Evolutionary conservation across 2,329 filamentous ascomycete genomes (phyloP).

Genomic region (Thelonectria discophora): DNA sequence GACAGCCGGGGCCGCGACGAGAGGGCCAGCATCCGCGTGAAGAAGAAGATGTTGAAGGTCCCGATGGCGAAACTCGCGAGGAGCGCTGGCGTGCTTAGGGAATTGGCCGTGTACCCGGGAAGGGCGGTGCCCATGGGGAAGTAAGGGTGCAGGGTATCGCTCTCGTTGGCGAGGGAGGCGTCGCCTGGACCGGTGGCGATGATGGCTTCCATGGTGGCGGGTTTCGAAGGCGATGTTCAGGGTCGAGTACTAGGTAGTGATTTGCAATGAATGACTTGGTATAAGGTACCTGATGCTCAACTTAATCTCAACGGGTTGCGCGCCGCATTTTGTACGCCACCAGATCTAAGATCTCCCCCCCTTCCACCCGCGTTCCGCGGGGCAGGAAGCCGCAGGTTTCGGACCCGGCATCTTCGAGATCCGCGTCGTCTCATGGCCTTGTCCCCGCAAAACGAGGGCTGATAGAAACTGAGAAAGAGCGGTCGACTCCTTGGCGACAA

Average conservation of each 20-base stretch:
- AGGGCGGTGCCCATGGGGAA: constrained; percentile 73
- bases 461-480: background rate
- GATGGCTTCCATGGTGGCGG: constrained; percentile 28
- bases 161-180: constrained; percentile 3
- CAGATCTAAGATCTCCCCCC: no score
- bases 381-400: no score
- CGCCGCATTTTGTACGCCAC: no score
- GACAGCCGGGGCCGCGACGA: constrained; percentile 61
- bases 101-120: constrained; percentile 72
- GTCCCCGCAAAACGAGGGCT: constrained; percentile 1
- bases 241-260: background rate
- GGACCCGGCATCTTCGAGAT: constrained; percentile 19
- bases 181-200: constrained; percentile 6
- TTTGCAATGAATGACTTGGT: background rate
- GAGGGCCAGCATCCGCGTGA: constrained; percentile 64
- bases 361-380: no score
- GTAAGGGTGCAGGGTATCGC: constrained; percentile 67
- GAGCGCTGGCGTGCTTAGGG: constrained; percentile 65
- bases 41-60: constrained; percentile 64
- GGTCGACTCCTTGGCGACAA: constrained; percentile 3
- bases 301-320: no score
- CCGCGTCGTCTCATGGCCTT: constrained; percentile 31
- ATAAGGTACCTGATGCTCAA: no score
- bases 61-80: constrained; percentile 67
- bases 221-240: background rate